A percentile compares a stretch with the other conserved stretches of the same genome.
phyloP scores from a whole-genome alignment of 129 eudicot genomes.

The Escallonia rubra region DNA sequence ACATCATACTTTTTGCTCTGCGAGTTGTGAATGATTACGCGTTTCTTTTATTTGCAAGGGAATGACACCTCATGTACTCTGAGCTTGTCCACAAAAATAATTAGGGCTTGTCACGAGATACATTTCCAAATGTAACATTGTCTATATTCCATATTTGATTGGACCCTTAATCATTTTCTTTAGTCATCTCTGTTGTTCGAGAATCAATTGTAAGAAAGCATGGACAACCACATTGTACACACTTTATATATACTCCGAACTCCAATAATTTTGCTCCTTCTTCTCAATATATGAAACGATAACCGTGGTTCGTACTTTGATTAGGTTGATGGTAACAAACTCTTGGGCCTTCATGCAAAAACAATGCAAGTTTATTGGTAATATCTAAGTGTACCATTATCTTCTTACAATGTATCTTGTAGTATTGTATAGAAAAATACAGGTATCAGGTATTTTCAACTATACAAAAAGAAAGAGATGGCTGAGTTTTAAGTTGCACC shows the following conservation, averaged over 20 bases:
- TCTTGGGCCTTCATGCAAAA: too few relatives aligned
- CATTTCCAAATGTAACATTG: slow-evolving; percentile 7
- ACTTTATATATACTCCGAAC: too few relatives aligned
- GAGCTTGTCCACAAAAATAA: background rate
- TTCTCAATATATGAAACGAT: slow-evolving; percentile 15
- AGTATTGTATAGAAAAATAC: too few relatives aligned
- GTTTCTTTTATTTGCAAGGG: background rate
- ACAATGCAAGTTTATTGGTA: too few relatives aligned
- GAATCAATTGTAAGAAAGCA: background rate
- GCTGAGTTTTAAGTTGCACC: too few relatives aligned
- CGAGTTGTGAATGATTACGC: background rate
- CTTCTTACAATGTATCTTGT: too few relatives aligned
- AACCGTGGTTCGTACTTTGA: background rate
- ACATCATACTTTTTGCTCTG: too few relatives aligned
- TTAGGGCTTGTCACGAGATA: slow-evolving; percentile 21
- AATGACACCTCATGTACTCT: background rate
- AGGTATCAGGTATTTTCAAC: too few relatives aligned
- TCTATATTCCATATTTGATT: background rate
- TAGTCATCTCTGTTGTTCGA: background rate
- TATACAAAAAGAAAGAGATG: too few relatives aligned
- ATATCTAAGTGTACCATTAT: too few relatives aligned
- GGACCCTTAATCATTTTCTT: background rate
- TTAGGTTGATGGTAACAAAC: too few relatives aligned
- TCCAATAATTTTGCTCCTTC: background rate
- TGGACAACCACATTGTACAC: background rate